These are phyloP conservation scores for Asterionellopsis glacialis DNA, from an alignment of 108 stramenopile genomes.

Conservation along the genomic window DNA sequence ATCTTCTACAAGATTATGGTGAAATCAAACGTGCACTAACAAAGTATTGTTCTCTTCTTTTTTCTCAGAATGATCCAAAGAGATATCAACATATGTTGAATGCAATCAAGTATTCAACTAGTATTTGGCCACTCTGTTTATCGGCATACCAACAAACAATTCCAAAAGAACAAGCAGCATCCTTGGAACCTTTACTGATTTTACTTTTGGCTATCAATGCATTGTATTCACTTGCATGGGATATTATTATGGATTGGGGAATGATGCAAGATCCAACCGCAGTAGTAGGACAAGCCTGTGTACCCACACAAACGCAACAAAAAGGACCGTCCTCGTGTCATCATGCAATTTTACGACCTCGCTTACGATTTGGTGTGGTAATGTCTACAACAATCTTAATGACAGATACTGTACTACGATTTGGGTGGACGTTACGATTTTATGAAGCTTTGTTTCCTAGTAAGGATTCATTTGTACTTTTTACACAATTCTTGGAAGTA, in stretches of 20 bases:
- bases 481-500: constrained; percentile 69
- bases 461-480: constrained; percentile 65
- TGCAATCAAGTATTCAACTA: constrained; percentile 79
- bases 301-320: background rate
- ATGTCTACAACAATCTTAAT: constrained; percentile 55
- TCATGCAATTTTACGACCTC: constrained; percentile 56
- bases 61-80: constrained; percentile 43
- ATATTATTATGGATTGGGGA: constrained; percentile 87
- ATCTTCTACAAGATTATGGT: too few species aligned
- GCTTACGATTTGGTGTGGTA: constrained; percentile 63
- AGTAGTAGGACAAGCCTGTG: constrained; percentile 40
- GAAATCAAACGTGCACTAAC: too few species aligned
- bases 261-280: constrained; percentile 61
- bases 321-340: constrained; percentile 32
- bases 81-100: constrained; percentile 71
- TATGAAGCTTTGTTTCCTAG: constrained; percentile 48
- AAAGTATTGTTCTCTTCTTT: constrained; percentile 3
- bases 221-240: constrained; percentile 72
- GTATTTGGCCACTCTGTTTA: constrained; percentile 66
- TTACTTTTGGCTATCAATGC: constrained; percentile 70
- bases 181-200: constrained; percentile 48
- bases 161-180: constrained; percentile 20
- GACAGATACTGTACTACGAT: constrained; percentile 61
- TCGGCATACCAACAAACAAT: constrained; percentile 78
- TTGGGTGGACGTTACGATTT: constrained; percentile 57